Evolutionary conservation across 2,329 filamentous ascomycete species (phyloP).

Genomic region (Diplodia mutila): DNA sequence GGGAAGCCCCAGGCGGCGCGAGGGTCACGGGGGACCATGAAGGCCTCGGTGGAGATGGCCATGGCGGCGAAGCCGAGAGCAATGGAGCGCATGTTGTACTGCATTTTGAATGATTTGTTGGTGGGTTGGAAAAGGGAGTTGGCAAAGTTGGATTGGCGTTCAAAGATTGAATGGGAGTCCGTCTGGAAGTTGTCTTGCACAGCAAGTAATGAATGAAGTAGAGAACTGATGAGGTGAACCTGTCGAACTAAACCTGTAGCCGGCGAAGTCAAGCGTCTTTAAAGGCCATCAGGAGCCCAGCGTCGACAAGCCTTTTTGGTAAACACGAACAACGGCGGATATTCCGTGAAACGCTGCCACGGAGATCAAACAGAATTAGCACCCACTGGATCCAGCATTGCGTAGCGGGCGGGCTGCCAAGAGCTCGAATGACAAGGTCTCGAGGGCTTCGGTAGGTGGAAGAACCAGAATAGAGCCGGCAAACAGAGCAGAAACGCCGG

Average conservation of each 20-base stretch:
- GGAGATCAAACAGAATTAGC: conserved; percentile 4
- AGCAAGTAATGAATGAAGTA: conserved; percentile 23
- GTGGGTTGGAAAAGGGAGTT: conserved; percentile 4
- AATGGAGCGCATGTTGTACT: conserved; percentile 24
- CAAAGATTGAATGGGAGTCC: conserved; percentile 15
- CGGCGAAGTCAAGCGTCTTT: not conserved
- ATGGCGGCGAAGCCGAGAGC: conserved; percentile 16
- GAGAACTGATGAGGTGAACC: conserved; percentile 21
- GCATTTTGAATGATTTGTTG: conserved; percentile 17
- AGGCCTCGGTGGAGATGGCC: conserved; percentile 18
- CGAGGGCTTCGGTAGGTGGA: conserved; percentile 20
- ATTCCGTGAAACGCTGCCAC: not conserved
- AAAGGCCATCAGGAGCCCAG: conserved; percentile 4
- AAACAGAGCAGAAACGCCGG: not conserved
- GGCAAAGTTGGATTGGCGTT: conserved; percentile 20
- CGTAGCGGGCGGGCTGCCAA: not conserved
- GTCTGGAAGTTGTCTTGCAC: conserved; percentile 22
- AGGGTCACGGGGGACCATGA: conserved; percentile 23
- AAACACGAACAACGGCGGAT: not conserved
- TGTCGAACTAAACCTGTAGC: not conserved
- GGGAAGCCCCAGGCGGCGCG: conserved; percentile 8
- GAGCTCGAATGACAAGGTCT: not conserved
- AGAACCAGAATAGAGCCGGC: conserved; percentile 19
- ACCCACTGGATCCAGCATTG: not conserved
- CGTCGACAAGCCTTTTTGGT: conserved; percentile 1